Evolutionary conservation across 2,329 filamentous ascomycete genomes (phyloP), one percentile per base, ranked within the genome.

Genomic region (Septoria linicola): DNA sequence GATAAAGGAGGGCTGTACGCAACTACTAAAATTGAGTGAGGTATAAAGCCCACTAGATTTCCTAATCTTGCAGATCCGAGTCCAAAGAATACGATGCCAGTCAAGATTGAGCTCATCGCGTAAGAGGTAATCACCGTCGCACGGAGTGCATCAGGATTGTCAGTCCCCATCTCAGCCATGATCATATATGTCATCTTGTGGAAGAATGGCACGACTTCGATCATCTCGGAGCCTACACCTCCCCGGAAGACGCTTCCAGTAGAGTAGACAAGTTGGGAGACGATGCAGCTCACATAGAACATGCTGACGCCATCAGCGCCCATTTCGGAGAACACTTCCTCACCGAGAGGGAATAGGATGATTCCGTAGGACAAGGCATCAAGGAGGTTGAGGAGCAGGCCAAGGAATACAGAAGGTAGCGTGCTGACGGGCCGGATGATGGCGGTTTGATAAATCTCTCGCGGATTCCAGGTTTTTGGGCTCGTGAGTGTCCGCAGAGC

Each of bases 171-270:
- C 36, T 80, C 77, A 11, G 77, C 76, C 59, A 93, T 83, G 66
- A 97, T 96, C 23, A 87, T 92, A 57, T 85, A 84, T 0, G 93
- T 91, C 92, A 99, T 99, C 65, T 92, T 95, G 73, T 99, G 93
- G 68, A 99, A 97, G 73, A 99, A 99, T 0, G 92, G 93, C 1
- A 99, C 92, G 1, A 97, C 92, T 72, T 99, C 93, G 60, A 97
- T 99, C 84, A 99, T 85, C 70, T 99, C 93, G 2, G 93, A 97
- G 4, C 93, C 93, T 53, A 99, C 84, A 3, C 89, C 90, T 13
- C 93, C 92, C 59, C 81, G 86, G 73, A 99, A 99, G 27, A 89
- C 84, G 64, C 91, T 96, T 0, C 89, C 87, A 3, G 84, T 84
- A 0, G 92, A 96, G 68, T 92, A 97, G 13, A 89, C 87, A 44